Base-by-base conservation (phyloP, 2,329 filamentous ascomycete genomes). In the Cylindrodendrum hubeiense region DNA sequence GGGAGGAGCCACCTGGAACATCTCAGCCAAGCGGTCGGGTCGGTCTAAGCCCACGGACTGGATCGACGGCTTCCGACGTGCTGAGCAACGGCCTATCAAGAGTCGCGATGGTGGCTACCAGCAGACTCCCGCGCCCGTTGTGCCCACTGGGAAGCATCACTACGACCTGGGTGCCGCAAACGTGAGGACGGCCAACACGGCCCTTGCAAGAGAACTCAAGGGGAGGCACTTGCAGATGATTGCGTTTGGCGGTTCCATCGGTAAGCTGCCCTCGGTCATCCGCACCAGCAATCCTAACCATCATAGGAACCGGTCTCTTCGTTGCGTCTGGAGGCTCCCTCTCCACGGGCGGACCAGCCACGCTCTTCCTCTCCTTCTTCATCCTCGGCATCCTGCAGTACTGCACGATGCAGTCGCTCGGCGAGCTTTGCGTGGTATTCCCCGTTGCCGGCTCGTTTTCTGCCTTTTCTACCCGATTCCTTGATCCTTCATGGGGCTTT, bases 361-460 rank as follows among this genome's bases (percentile, higher is more conserved):
- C 92, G 0, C 76, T 97, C 8, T 79, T 97, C 21, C 86, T 97
- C 56, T 91, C 91, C 8, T 97, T 93, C 75, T 78, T 83, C 63
- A 86, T 96, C 62, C 90, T 97, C 69, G 94, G 94, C 33, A 80
- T 88, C 74, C 97, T 98, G 94, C 81, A 98, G 68, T 97, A 94
- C 80, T 95, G 92, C 77, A 97, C 94, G 1, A 92, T 97, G 49
- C 95, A 98, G 74, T 94, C 94, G 0, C 84, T 98, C n/a, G 95
- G 95, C 63, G 95, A 98, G 79, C 88, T 98, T 79, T 93, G 94
- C 15, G 94, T 97, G 19, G 81, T 94, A 6, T 97, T 95, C 73
- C 95, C 95, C 1, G 91, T 98, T 17, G 92, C 94, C 22, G 95
- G 95, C 49, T 97, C 94, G 1, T 98, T 98, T 78, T 93, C 94